phyloP scores from a whole-genome alignment of 2,329 filamentous ascomycete genomes.

The Botrytis sinoallii region DNA sequence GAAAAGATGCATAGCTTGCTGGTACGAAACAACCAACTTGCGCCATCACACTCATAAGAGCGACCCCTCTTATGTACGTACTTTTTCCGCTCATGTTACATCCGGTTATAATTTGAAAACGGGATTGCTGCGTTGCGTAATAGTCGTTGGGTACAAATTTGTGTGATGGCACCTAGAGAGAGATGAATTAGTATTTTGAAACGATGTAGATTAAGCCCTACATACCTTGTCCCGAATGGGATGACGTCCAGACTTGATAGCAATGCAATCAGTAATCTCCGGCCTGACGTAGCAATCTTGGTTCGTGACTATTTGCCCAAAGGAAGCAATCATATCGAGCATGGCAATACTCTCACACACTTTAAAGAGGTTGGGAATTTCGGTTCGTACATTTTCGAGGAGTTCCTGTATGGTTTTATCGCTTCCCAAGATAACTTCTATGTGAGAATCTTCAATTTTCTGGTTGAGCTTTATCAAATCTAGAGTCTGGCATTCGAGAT shows the following conservation, averaged over 20 bases:
- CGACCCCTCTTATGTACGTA: constrained; percentile 85
- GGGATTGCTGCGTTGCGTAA: constrained; percentile 73
- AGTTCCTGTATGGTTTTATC: constrained; percentile 72
- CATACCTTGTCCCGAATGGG: constrained; percentile 61
- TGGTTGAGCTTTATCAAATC: constrained; percentile 77
- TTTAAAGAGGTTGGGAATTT: constrained; percentile 73
- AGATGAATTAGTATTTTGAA: neutral
- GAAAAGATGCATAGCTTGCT: constrained; percentile 76
- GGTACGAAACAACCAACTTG: constrained; percentile 92
- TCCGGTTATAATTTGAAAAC: constrained; percentile 91
- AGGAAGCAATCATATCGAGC: constrained; percentile 79
- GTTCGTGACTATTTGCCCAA: constrained; percentile 69
- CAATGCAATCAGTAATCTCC: constrained; percentile 59
- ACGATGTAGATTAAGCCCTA: neutral
- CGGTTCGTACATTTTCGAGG: constrained; percentile 65
- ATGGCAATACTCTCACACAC: constrained; percentile 83
- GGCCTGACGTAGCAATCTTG: constrained; percentile 60
- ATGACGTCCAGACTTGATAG: constrained; percentile 64
- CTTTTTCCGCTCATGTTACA: constrained; percentile 99
- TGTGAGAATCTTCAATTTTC: constrained; percentile 74
- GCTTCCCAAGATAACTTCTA: constrained; percentile 80
- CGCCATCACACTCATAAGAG: constrained; percentile 86
- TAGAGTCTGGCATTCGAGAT: constrained; percentile 83
- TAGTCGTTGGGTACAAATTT: constrained; percentile 87
- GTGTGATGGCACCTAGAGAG: constrained; percentile 55